Base-by-base conservation (phyloP, 2,329 filamentous ascomycete genomes). In the Ophiostoma piceae region DNA sequence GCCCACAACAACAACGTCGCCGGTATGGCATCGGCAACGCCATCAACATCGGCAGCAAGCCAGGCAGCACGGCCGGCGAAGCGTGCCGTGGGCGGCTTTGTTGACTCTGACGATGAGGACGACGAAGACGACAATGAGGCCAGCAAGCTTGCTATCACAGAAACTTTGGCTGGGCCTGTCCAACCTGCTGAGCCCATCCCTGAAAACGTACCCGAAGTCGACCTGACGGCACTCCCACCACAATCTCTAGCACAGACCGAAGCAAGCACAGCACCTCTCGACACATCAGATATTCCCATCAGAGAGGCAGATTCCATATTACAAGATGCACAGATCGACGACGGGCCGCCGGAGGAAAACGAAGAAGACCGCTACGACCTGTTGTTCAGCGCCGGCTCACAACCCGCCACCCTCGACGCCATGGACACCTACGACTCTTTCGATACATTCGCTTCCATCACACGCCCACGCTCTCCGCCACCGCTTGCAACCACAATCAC, bases 321-420 rank as follows among this genome's bases (percentile, higher is more conserved):
- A 6, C 66, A 29, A 9, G 66, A 70, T 3, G 29, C 60, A 0
- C 62, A 65, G 19, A 12, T 39, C 19, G 39, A 12, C 57, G 41
- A 64, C 9, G 37, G 11, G 19, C 62, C 43, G 6, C 12, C 47
- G 22, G 67, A 68, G 14, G 67, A 68, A 12, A 68, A 71, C 12
- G 73, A 74, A 22, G 68, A 72, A 22, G 71, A 71, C 51, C 73
- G 73, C 29, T 73, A 74, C 68, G 72, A 69, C 29, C 22, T 72
- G n/a, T 68, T 74, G 47, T 74, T 74, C 41, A 43, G 69, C 14
- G 43, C 66, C 6, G 68, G 47, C 4, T 22, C 47, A 12, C 47
- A 47, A 19, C n/a, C 41, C 12, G 14, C 35, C 19, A 54, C 62
- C 19, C 19, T 29, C 64, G 26, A n/a, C 19, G 11, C 43, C 19